A percentile compares a stretch with the other conserved stretches of the same genome.
Evolutionary conservation across 768 basidiomycete species (phyloP).

Genomic region (Trametes meyenii): DNA sequence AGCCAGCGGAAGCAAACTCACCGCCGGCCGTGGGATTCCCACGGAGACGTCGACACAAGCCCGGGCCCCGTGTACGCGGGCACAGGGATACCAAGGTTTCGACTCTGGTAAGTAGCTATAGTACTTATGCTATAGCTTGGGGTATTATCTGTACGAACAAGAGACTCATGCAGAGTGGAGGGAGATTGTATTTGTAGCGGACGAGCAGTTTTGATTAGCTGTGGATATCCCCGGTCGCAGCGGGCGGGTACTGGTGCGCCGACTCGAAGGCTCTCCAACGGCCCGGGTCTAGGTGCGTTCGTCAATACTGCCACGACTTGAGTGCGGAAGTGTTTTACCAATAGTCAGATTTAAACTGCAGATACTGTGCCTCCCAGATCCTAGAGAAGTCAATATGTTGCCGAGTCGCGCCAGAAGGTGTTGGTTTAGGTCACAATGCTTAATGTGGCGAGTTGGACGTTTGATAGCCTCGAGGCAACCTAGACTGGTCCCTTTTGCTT

Average conservation of each 20-base stretch:
- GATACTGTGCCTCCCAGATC: too few relatives aligned
- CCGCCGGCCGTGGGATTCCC: neutral
- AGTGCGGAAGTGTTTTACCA: neutral
- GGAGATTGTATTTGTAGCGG: too few relatives aligned
- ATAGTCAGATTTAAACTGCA: neutral
- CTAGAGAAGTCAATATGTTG: neutral
- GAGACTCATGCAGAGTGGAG: too few relatives aligned
- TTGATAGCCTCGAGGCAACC: slow-evolving; percentile 21
- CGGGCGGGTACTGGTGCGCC: too few relatives aligned
- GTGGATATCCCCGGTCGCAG: too few relatives aligned
- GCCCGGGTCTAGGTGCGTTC: too few relatives aligned
- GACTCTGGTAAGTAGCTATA: too few relatives aligned
- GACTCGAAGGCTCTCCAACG: too few relatives aligned
- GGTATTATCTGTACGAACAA: too few relatives aligned
- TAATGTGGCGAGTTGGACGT: neutral
- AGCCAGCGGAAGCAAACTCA: slow-evolving; percentile 10
- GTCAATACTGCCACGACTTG: too few relatives aligned
- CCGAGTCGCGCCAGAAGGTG: neutral
- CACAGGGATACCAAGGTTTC: too few relatives aligned
- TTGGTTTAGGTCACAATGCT: slow-evolving; percentile 1
- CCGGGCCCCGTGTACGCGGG: neutral
- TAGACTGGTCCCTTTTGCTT: neutral
- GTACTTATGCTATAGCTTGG: neutral
- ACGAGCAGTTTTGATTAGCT: too few relatives aligned
- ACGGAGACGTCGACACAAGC: neutral